A percentile compares a stretch with the other conserved stretches of the same genome.
Conservation (phyloP, 192 early-diverging fungal species). For the Paraglomus brasilianum region DNA sequence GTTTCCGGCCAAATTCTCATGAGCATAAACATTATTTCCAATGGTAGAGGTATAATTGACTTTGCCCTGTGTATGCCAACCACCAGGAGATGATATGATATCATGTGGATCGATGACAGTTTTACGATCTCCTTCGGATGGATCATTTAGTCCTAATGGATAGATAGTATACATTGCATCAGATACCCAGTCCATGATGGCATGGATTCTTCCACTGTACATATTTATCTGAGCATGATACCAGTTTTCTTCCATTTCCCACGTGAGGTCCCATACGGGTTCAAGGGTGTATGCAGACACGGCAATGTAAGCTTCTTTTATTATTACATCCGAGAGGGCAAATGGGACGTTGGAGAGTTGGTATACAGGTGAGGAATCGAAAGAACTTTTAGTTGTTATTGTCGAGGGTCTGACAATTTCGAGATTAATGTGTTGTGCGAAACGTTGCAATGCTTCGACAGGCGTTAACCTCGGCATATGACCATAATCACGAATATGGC, state of each 20-base stretch:
- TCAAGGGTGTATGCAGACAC: constrained; percentile 53
- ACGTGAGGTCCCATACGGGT: constrained; percentile 80
- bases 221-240: constrained; percentile 70
- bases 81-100: constrained; percentile 56
- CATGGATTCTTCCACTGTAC: constrained; percentile 56
- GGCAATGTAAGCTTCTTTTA: constrained; percentile 64
- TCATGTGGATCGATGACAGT: constrained; percentile 57
- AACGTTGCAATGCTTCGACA: constrained; percentile 63
- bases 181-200: constrained; percentile 84
- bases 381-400: constrained; percentile 38
- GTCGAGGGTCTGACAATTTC: constrained; percentile 49
- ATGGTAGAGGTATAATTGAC: constrained; percentile 67
- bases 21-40: constrained; percentile 93
- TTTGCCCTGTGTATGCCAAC: constrained; percentile 72
- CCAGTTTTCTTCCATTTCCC: constrained; percentile 82
- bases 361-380: constrained; percentile 37
- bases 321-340: constrained; percentile 55
- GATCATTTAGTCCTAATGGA: constrained; percentile 80
- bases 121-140: constrained; percentile 60
- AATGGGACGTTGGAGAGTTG: constrained; percentile 53
- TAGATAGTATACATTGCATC: constrained; percentile 78
- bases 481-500: constrained; percentile 31
- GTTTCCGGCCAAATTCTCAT: constrained; percentile 76
- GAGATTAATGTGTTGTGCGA: constrained; percentile 59
- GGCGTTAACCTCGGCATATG: constrained; percentile 48